phyloP scores from a whole-genome alignment of 352 stramenopile genomes.

The Pythium dissotocum region DNA sequence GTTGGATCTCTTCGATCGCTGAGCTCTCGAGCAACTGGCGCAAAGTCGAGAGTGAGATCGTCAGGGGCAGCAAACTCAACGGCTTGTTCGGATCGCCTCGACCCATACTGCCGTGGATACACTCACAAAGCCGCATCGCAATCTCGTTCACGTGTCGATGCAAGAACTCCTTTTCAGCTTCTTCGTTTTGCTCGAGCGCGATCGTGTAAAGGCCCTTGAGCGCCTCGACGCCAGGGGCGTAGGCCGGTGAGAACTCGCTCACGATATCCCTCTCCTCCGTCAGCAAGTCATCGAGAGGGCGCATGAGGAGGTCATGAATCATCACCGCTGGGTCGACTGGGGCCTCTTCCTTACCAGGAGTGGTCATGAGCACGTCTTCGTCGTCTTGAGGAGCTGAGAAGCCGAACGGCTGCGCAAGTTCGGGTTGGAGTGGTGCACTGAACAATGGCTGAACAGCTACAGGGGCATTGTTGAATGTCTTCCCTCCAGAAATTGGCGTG shows the following conservation, averaged over 20 bases:
- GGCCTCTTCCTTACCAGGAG: constrained; percentile 31
- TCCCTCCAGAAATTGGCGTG: constrained; percentile 34
- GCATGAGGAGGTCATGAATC: constrained; percentile 50
- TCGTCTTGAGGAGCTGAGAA: constrained; percentile 27
- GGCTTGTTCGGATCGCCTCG: constrained; percentile 59
- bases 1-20: constrained; percentile 62
- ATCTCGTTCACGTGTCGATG: constrained; percentile 82
- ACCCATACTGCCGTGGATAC: constrained; percentile 73
- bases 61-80: constrained; percentile 68
- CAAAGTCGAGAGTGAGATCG: constrained; percentile 70
- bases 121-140: constrained; percentile 67
- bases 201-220: constrained; percentile 83
- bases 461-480: constrained; percentile 31
- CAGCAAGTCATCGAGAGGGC: constrained; percentile 65
- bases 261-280: constrained; percentile 68
- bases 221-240: constrained; percentile 66
- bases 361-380: constrained; percentile 62
- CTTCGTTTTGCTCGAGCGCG: constrained; percentile 54
- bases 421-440: background rate
- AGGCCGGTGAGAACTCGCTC: constrained; percentile 46
- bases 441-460: constrained; percentile 14
- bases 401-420: background rate
- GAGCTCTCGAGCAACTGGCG: constrained; percentile 61
- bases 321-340: constrained; percentile 33
- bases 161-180: constrained; percentile 66